Evolutionary conservation across 2,329 filamentous ascomycete genomes (phyloP), one percentile per base, ranked within the genome.

Genomic region (Polytolypa hystricis): DNA sequence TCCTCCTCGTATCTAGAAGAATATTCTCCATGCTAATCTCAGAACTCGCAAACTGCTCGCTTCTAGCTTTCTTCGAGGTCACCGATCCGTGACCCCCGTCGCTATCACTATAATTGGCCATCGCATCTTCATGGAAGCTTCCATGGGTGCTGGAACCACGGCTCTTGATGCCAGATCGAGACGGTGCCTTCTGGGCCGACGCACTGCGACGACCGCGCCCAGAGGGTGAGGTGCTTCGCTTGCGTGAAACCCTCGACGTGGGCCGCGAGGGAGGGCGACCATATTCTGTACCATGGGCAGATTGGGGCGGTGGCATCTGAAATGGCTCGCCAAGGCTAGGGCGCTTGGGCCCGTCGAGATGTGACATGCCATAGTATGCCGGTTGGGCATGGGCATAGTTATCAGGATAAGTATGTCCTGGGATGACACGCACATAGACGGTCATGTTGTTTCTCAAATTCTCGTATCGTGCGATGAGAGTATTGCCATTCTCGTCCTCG

Each of bases 21-120:
- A 98, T 96, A 58, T 98, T 98, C 50, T 95, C 87, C 49, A 95
- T 77, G 58, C 89, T 96, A 55, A 98, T 98, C 50, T 98, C 91
- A 11, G 91, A 93, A 57, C 85, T 95, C 33, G 84, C 86, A 52
- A 94, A 76, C 46, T 85, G 81, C 52, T 95, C 87, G 46, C 70
- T 77, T 60, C 84, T 86, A 50, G 73, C 75, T 58, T 82, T 82
- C 52, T 82, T 79, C 41, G 81, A 81, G 11, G 70, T 69, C 33
- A 81, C 71, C 38, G 84, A 87, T 47, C 77, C 81, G 43, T 82
- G 74, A 18, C 79, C 84, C 42, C 79, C 81, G 47, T 94, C 86
- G 49, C 83, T 87, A 59, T 87, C 93, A 63, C 84, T 93, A 60
- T 91, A 91, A 43, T 78, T 80, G 50, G 79, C 79, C 47, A 74